Percentiles rank a stretch among this genome's conserved stretches.
Conservation (phyloP, 2,329 filamentous ascomycete genomes). For the Diplodia sapinea region DNA sequence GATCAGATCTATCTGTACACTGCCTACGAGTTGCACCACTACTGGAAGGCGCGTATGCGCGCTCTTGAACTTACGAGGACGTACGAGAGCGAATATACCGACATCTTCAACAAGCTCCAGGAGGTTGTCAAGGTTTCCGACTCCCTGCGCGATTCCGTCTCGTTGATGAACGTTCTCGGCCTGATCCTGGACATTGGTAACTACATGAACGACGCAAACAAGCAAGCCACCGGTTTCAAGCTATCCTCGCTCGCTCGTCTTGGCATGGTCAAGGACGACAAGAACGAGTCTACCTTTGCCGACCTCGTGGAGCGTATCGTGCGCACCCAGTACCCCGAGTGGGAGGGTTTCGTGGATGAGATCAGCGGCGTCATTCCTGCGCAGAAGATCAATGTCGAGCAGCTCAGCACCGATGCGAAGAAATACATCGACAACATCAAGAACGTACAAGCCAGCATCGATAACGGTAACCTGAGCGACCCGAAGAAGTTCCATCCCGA, state of each 20-base stretch:
- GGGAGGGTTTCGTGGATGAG: slow-evolving; percentile 86
- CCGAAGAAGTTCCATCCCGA: slow-evolving; percentile 98
- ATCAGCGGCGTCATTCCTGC: slow-evolving; percentile 77
- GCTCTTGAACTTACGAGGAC: slow-evolving; percentile 83
- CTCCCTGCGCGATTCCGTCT: slow-evolving; percentile 86
- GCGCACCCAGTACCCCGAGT: slow-evolving; percentile 93
- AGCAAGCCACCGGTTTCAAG: slow-evolving; percentile 98
- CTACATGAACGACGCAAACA: slow-evolving; percentile 99
- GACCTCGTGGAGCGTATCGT: slow-evolving; percentile 97
- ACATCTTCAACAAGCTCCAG: slow-evolving; percentile 82
- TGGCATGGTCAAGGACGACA: slow-evolving; percentile 98
- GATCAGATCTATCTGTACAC: slow-evolving; percentile 96
- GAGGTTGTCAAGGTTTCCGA: slow-evolving; percentile 89
- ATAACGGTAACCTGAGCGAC: slow-evolving; percentile 92
- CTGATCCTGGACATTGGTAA: slow-evolving; percentile 98
- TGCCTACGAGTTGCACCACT: slow-evolving; percentile 92
- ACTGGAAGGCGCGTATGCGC: slow-evolving; percentile 98
- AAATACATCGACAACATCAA: slow-evolving; percentile 94
- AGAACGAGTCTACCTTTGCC: slow-evolving; percentile 95
- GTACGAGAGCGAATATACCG: slow-evolving; percentile 88
- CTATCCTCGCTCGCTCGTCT: slow-evolving; percentile 89
- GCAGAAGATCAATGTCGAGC: slow-evolving; percentile 95
- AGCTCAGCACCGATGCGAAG: slow-evolving; percentile 83
- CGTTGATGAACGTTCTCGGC: slow-evolving; percentile 93
- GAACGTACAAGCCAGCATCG: slow-evolving; percentile 89